Conservation (phyloP, 2,329 filamentous ascomycete species). For the Lasiodiplodia hormozganensis region DNA sequence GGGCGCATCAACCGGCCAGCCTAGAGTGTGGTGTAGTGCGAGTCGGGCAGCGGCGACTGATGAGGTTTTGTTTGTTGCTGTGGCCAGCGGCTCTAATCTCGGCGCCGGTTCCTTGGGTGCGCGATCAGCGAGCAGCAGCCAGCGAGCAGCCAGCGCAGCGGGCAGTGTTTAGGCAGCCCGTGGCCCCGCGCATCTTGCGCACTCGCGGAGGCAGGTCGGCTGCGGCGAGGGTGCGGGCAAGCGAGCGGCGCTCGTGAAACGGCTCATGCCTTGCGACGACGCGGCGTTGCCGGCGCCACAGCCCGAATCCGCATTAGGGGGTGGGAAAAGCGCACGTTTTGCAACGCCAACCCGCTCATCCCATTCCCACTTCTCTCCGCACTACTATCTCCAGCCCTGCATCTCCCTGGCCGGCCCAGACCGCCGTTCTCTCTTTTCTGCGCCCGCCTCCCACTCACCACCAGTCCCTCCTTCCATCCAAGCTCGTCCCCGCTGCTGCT, state of each 20-base stretch:
- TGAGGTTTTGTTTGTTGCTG: not conserved
- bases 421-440: conserved; percentile 20
- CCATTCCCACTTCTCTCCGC: conserved; percentile 18
- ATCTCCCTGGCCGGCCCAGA: conserved; percentile 25
- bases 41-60: not conserved
- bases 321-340: conserved; percentile 14
- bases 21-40: not conserved
- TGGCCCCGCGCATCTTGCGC: not conserved
- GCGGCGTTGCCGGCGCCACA: conserved; percentile 15
- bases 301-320: not conserved
- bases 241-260: conserved; percentile 19
- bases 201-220: not conserved
- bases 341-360: conserved; percentile 7
- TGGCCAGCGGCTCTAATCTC: conserved; percentile 5
- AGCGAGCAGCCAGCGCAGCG: conserved; percentile 6
- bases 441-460: conserved; percentile 23
- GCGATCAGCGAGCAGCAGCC: not conserved
- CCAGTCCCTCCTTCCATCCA: conserved; percentile 20
- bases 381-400: not conserved
- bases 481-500: conserved; percentile 23
- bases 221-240: conserved; percentile 2
- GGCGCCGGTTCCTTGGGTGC: conserved; percentile 15
- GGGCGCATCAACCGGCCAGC: conserved; percentile 22
- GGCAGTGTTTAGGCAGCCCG: not conserved
- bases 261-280: not conserved